These are phyloP conservation scores for Hypoxylon sp. DNA, from an alignment of 2,329 filamentous ascomycete species.

Conservation along the genomic window DNA sequence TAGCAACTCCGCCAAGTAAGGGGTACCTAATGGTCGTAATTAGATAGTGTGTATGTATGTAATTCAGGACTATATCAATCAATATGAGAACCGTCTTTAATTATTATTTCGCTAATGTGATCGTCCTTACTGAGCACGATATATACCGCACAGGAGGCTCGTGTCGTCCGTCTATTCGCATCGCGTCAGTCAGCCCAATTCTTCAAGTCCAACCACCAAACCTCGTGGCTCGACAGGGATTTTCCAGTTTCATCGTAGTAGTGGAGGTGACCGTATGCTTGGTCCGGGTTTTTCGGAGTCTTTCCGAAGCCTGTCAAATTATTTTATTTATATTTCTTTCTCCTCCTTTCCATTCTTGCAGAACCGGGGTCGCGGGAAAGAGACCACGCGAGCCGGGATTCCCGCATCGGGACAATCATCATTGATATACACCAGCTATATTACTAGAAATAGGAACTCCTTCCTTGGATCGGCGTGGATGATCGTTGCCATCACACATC, in stretches of 20 bases:
- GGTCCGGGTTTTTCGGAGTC: conserved; percentile 17
- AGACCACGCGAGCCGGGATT: conserved; percentile 6
- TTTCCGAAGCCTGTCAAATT: conserved; percentile 21
- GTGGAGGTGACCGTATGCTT: conserved; percentile 16
- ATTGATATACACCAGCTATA: neutral
- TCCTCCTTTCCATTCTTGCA: no score
- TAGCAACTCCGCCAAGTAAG: conserved; percentile 3
- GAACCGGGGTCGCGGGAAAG: conserved; percentile 21
- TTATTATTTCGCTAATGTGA: no score
- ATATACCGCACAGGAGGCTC: conserved; percentile 13
- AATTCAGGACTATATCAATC: neutral
- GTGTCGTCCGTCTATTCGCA: conserved; percentile 4
- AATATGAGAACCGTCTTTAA: neutral
- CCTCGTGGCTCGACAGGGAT: conserved; percentile 33
- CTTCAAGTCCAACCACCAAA: no score
- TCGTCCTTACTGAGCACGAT: conserved; percentile 7
- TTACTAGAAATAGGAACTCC: neutral
- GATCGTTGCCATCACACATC: conserved; percentile 6
- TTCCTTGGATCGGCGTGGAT: conserved; percentile 22
- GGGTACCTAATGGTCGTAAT: conserved; percentile 8
- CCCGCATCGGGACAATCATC: conserved; percentile 7
- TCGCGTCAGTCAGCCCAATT: no score
- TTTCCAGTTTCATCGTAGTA: conserved; percentile 22
- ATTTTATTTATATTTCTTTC: no score
- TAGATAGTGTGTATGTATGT: conserved; percentile 7